Conservation (phyloP, 495 filamentous ascomycete genomes). For the Amniculicola lignicola region DNA sequence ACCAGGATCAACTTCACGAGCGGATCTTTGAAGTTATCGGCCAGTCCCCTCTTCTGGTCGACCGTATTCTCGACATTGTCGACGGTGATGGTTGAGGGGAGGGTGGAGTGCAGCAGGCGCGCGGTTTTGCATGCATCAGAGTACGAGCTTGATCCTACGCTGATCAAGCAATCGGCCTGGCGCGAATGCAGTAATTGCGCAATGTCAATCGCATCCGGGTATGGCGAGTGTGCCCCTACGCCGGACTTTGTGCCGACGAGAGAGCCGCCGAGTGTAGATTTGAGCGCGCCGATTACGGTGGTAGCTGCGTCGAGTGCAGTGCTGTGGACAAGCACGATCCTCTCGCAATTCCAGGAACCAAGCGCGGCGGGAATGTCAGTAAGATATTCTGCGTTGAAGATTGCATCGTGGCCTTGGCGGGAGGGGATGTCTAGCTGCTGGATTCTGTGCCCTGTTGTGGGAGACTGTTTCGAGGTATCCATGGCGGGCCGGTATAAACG, state of each 20-base stretch:
- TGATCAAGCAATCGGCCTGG: constrained; percentile 19
- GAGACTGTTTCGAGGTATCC: too few relatives aligned
- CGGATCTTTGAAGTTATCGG: neutral
- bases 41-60: constrained; percentile 17
- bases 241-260: constrained; percentile 19
- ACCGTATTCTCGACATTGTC: constrained; percentile 20
- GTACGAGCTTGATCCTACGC: constrained; percentile 22
- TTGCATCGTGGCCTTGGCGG: constrained; percentile 12
- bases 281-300: constrained; percentile 8
- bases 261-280: constrained; percentile 1
- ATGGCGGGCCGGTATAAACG: too few relatives aligned
- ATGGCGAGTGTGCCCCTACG: constrained; percentile 23
- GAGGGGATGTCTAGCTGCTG: constrained; percentile 17
- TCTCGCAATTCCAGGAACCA: constrained; percentile 7
- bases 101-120: constrained; percentile 10
- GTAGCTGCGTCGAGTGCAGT: constrained; percentile 1
- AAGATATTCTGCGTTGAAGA: constrained; percentile 14
- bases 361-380: constrained; percentile 15
- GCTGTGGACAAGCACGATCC: constrained; percentile 15
- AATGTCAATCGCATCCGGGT: constrained; percentile 28
- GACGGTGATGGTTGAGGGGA: constrained; percentile 4
- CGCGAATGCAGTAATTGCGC: constrained; percentile 2
- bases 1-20: constrained; percentile 8
- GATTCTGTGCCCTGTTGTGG: neutral
- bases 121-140: constrained; percentile 31